These are phyloP conservation scores for Hypoxylon lenormandii DNA, from an alignment of 495 filamentous ascomycete species.

Conservation along the genomic window DNA sequence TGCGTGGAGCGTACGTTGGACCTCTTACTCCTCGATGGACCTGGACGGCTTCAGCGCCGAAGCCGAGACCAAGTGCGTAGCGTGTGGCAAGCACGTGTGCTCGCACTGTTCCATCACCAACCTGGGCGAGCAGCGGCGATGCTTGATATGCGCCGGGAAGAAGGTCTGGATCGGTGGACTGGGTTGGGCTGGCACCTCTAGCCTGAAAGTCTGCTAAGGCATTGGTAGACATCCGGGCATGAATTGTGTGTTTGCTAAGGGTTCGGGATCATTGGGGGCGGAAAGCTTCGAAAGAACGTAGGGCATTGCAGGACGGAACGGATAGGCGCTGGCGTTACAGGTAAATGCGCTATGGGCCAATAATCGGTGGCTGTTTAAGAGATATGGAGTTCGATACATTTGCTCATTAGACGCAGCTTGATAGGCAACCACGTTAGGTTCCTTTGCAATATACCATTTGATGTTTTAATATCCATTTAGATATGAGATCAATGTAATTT, in stretches of 20 bases:
- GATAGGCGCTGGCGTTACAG: no score
- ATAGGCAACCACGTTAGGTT: no score
- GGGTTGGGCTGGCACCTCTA: constrained; percentile 34
- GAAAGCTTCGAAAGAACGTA: constrained; percentile 1
- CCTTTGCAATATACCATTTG: no score
- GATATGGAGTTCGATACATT: no score
- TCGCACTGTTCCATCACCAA: constrained; percentile 63
- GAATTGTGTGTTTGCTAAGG: not conserved
- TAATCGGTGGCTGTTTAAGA: no score
- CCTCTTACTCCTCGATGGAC: constrained; percentile 38
- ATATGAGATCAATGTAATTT: no score
- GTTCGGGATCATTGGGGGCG: not conserved
- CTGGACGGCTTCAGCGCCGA: constrained; percentile 27
- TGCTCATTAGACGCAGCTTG: no score
- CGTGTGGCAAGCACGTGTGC: constrained; percentile 62
- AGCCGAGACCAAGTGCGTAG: constrained; percentile 47
- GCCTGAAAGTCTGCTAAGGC: constrained; percentile 23
- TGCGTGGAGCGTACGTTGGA: constrained; percentile 44
- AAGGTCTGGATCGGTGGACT: constrained; percentile 45
- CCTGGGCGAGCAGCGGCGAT: constrained; percentile 59
- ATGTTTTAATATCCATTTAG: no score
- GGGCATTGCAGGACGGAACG: no score
- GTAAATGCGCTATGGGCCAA: no score
- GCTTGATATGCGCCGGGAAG: constrained; percentile 58
- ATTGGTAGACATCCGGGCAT: not conserved